A percentile compares a stretch with the other conserved stretches of the same genome.
phyloP scores from a whole-genome alignment of 2,329 filamentous ascomycete genomes.

The Cercospora zeina region DNA sequence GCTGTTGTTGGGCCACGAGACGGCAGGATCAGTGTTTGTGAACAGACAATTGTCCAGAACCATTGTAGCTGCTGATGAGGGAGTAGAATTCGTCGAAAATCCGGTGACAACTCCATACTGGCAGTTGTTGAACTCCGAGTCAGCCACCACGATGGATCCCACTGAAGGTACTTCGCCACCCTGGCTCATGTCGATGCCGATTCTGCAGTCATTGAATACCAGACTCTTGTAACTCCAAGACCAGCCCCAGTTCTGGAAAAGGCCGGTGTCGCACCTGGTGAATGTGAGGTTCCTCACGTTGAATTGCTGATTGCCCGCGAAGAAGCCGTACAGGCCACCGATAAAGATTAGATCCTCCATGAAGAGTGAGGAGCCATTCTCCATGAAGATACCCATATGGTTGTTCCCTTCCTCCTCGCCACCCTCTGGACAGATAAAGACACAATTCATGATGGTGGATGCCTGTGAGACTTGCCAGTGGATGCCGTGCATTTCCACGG shows the following conservation, averaged over 20 bases:
- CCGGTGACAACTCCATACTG: conserved; percentile 73
- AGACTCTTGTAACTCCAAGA: conserved; percentile 77
- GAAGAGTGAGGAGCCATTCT: conserved; percentile 69
- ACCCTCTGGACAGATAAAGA: conserved; percentile 51
- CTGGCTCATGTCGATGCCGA: conserved; percentile 74
- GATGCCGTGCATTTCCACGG: conserved; percentile 50
- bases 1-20: conserved; percentile 59
- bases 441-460: conserved; percentile 60
- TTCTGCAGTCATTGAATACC: conserved; percentile 55
- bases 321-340: conserved; percentile 74
- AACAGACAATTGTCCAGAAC: conserved; percentile 90
- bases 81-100: conserved; percentile 61
- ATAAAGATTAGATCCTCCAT: conserved; percentile 83
- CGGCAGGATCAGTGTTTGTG: conserved; percentile 59
- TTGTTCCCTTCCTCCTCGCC: conserved; percentile 39
- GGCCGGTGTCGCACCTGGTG: conserved; percentile 76
- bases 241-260: conserved; percentile 94
- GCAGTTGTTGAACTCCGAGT: conserved; percentile 75
- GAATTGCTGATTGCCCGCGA: conserved; percentile 84
- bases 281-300: conserved; percentile 81
- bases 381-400: conserved; percentile 63
- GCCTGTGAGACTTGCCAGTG: conserved; percentile 70
- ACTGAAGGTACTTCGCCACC: conserved; percentile 57
- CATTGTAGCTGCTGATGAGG: conserved; percentile 73
- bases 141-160: conserved; percentile 77